Evolutionary conservation across 208 protist species (phyloP), one percentile per base, ranked within the genome.

Genomic region (Acanthamoeba healyi): DNA sequence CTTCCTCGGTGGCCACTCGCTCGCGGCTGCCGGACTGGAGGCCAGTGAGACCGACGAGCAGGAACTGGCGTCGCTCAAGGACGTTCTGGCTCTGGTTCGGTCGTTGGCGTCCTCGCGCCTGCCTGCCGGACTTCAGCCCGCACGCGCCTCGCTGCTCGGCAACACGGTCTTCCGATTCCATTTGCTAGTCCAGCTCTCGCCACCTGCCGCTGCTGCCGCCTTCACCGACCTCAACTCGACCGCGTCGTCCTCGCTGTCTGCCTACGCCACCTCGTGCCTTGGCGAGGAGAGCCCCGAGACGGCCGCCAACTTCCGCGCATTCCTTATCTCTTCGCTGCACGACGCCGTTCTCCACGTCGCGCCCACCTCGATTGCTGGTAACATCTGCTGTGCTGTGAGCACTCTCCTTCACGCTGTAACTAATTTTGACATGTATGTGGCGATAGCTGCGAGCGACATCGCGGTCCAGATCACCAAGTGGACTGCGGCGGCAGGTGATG

Each of bases 151-250:
- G 40, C 46, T 86, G 77, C 77, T 86, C 29, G 77, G 77, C 44
- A 86, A 86, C 22, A 61, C 77, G n/a, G 77, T 86, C 40, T 86
- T 51, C 29, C 77, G 77, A 15, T n/a, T 86, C 77, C 46, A 86
- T 29, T n/a, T 86, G 22, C 77, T 86, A 10, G 24, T 22, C 46
- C 19, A 34, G 9, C 46, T 86, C 24, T 26, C 77, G 46, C 77
- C 77, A 5, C 29, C 46, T 26, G 65, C 34, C 29, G 34, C 65
- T 19, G 65, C 29, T 3, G 9, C 29, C 32, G 17, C 19, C 36
- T 58, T 61, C 29, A 44, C 38, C 1, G 77, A 32, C 77, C 1
- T 86, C 77, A 40, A 40, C n/a, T 7, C 24, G 17, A 38, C 42
- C 77, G 77, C 77, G 46, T 6, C 40, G 77, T 40, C 77, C 7